Evolutionary conservation across 2,329 filamentous ascomycete genomes (phyloP), one percentile per base, ranked within the genome.

Genomic region (Akanthomyces muscarius): DNA sequence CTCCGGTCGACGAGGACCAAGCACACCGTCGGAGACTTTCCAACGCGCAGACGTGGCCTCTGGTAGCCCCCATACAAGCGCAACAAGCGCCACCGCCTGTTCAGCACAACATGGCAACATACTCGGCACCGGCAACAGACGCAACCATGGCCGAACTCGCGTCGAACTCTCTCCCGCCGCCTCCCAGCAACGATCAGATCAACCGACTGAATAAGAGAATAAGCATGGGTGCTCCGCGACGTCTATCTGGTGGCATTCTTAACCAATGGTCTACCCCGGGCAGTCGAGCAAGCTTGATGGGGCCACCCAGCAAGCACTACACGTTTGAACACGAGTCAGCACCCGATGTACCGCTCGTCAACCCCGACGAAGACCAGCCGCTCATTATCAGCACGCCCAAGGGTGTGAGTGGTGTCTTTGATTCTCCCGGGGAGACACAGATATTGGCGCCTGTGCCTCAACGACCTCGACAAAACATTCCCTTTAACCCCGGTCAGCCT

Each of bases 321-420:
- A 6, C 23, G 3, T 33, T 36, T 7, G 55, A 57, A 18, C 36
- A 28, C 28, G 28, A 53, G 28, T 44, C 36, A 23, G 14, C 25
- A 11, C 5, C 54, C 7, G 62, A 54, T 23, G 25, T 45, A 4
- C 55, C 56, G 18, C 50, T 61, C 5, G 65, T 66, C 4, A 65
- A 64, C 14, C 58, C 66, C 1, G 68, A 71, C 21, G 68, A 81
- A 30, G 83, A 86, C 44, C 80, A 81, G 60, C 83, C 84, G 4
- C 75, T 86, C 30, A 86, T 86, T 61, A 86, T 87, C 70, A 86
- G 84, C 71, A 86, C 84, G 4, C 84, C 84, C 1, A 78, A 74
- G 11, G 84, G 84, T 18, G 77, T 86, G 10, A 74, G 78, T 0
- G 84, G 84, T 3, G 82, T 80, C 1, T 84, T 80, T 65, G 83